Percentiles rank a stretch among this genome's conserved stretches.
Conservation (phyloP, 2,329 filamentous ascomycete species). For the Verticillium albo-atrum region DNA sequence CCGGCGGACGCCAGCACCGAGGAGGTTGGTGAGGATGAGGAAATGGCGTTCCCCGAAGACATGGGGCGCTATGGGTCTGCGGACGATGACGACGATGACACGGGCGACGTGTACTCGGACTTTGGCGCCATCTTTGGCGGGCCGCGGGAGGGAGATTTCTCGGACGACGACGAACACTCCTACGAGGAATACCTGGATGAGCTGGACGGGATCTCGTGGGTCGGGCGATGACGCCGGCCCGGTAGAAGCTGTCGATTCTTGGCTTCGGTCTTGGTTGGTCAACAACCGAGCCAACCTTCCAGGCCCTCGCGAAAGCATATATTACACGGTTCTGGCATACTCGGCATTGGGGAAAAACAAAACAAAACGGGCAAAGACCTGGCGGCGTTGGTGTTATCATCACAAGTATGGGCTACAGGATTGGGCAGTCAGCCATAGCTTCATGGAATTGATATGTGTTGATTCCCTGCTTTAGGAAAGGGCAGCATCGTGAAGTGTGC, state of each 20-base stretch:
- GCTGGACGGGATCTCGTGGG: constrained; percentile 50
- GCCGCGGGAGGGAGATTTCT: constrained; percentile 14
- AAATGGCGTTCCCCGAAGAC: constrained; percentile 43
- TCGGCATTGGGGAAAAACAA: background rate
- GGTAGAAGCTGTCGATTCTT: background rate
- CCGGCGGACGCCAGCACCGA: constrained; percentile 20
- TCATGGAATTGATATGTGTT: background rate
- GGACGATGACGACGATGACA: constrained; percentile 34
- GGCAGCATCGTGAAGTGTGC: background rate
- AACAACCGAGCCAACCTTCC: background rate
- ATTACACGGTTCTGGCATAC: background rate
- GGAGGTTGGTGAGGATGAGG: constrained; percentile 38
- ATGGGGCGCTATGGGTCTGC: constrained; percentile 35
- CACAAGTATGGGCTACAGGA: background rate
- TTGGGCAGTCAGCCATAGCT: background rate
- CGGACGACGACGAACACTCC: constrained; percentile 35
- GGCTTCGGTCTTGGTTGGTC: too few relatives aligned
- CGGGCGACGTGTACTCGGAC: constrained; percentile 50
- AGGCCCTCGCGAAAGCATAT: background rate
- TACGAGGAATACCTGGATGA: constrained; percentile 54
- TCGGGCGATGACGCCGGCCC: constrained; percentile 6
- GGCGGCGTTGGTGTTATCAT: background rate
- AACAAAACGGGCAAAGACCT: background rate
- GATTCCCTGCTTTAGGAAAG: background rate
- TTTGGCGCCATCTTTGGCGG: constrained; percentile 47